Evolutionary conservation across 805 yeast species (phyloP), one percentile per base, ranked within the genome.

Genomic region (Saccharomycopsis vini): DNA sequence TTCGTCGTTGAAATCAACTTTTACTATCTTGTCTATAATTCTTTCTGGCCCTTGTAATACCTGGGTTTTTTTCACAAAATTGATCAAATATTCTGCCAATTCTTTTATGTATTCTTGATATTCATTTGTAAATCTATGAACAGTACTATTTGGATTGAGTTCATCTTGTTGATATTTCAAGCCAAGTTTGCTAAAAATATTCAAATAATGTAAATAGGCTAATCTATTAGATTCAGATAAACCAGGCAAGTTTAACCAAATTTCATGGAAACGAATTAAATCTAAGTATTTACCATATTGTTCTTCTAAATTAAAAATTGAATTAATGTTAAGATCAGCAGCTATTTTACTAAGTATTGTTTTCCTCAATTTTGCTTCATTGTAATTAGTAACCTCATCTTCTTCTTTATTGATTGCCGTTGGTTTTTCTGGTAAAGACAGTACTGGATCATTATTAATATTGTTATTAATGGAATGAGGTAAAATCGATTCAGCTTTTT

Each of bases 241-340:
- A 36, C 62, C 62, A 32, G 59, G 63, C 5, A 76, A 61, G 43
- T 73, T 69, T 31, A 79, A 56, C 75, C 80, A 82, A 24, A 53
- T 52, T 24, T 71, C 73, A 59, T 78, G 81, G 39, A 69, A 63
- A 3, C 56, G 56, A 3, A 66, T 56, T 42, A 86, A 62, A 49
- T 86, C 90, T 16, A 88, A 50, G 50, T 59, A 75, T 49, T 70
- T 71, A 0, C 95, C 95, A 54, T 69, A 72, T 28, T 61, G 60
- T 56, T 88, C 95, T 24, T 70, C 75, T 3, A 72, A 68, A 0
- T 75, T 63, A 56, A 83, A 87, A 4, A 75, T 39, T 0, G 54
- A 42, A 15, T 74, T 71, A 3, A 83, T 50, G 18, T 67, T 65
- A 10, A 84, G 43, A 42, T 69, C 71, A 0, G 68, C 54, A 0